These are phyloP conservation scores for Centaurea solstitialis DNA, from an alignment of 129 eudicot genomes.

Conservation along the genomic window DNA sequence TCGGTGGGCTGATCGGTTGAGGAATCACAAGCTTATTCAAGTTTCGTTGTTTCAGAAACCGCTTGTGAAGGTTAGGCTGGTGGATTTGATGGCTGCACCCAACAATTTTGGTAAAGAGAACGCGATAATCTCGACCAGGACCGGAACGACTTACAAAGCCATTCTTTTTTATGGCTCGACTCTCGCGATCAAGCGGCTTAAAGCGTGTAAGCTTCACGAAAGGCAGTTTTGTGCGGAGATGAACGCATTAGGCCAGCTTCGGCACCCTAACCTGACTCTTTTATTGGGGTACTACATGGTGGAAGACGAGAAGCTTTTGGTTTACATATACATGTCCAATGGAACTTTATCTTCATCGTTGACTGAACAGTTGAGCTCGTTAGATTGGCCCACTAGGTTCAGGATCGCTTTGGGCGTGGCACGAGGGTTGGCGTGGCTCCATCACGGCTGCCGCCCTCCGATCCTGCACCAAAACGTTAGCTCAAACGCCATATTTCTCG, in stretches of 20 bases:
- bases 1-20: slow-evolving; percentile 61
- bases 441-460: slow-evolving; percentile 82
- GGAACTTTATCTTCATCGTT: slow-evolving; percentile 64
- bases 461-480: slow-evolving; percentile 72
- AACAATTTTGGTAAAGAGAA: slow-evolving; percentile 48
- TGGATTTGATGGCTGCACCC: slow-evolving; percentile 70
- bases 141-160: slow-evolving; percentile 72
- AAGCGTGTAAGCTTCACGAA: slow-evolving; percentile 51
- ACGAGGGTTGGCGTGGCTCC: slow-evolving; percentile 96
- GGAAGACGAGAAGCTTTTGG: slow-evolving; percentile 85
- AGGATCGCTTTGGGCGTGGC: slow-evolving; percentile 76
- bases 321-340: slow-evolving; percentile 69
- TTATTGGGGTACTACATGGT: slow-evolving; percentile 75
- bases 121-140: slow-evolving; percentile 47
- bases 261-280: slow-evolving; percentile 79
- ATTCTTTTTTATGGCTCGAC: slow-evolving; percentile 73
- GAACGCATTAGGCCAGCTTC: slow-evolving; percentile 58
- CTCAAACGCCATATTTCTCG: slow-evolving; percentile 67
- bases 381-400: slow-evolving; percentile 80
- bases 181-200: slow-evolving; percentile 67
- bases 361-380: slow-evolving; percentile 32
- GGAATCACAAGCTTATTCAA: slow-evolving; percentile 63
- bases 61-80: slow-evolving; percentile 71
- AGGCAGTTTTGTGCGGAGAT: slow-evolving; percentile 52
- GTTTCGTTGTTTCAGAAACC: slow-evolving; percentile 81